These are phyloP conservation scores for Boletales sp. DNA, from an alignment of 768 basidiomycete genomes.

Conservation along the genomic window DNA sequence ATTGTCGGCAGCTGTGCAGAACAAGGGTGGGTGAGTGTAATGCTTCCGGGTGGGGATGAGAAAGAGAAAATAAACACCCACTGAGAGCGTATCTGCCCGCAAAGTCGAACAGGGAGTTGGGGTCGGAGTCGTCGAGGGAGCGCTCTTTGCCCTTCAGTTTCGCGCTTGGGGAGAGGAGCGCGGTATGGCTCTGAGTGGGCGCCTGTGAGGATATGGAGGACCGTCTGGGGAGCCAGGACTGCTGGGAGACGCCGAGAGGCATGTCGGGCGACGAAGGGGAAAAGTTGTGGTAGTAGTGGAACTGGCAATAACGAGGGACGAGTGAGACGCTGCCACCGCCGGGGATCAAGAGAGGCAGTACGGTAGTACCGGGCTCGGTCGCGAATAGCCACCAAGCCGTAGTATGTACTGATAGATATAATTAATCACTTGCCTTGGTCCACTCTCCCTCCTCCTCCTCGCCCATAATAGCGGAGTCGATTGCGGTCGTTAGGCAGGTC, in stretches of 20 bases:
- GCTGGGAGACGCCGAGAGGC: conserved; percentile 16
- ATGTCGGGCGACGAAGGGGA: conserved; percentile 6
- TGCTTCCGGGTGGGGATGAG: not conserved
- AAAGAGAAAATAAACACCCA: conserved; percentile 11
- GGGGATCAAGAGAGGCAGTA: conserved; percentile 19
- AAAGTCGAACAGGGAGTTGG: conserved; percentile 8
- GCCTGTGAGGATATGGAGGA: conserved; percentile 10
- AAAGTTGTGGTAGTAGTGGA: conserved; percentile 7
- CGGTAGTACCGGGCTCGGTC: not conserved
- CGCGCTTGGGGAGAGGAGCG: not conserved
- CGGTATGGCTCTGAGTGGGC: not conserved
- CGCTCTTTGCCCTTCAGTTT: conserved; percentile 18
- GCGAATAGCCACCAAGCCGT: conserved; percentile 2
- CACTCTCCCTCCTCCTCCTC: conserved; percentile 14
- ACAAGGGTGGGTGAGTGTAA: not conserved
- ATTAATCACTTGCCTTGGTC: conserved; percentile 21
- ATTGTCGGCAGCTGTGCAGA: conserved; percentile 19
- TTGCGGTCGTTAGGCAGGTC: no score
- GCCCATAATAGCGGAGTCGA: not conserved
- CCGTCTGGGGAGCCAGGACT: conserved; percentile 21
- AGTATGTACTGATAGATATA: no score
- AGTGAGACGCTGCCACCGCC: conserved; percentile 11
- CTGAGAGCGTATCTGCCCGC: conserved; percentile 8
- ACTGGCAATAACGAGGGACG: conserved; percentile 4
- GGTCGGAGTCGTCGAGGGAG: conserved; percentile 6